Evolutionary conservation across 2,329 filamentous ascomycete species (phyloP).

Genomic region (Calcarisporium arbuscula): DNA sequence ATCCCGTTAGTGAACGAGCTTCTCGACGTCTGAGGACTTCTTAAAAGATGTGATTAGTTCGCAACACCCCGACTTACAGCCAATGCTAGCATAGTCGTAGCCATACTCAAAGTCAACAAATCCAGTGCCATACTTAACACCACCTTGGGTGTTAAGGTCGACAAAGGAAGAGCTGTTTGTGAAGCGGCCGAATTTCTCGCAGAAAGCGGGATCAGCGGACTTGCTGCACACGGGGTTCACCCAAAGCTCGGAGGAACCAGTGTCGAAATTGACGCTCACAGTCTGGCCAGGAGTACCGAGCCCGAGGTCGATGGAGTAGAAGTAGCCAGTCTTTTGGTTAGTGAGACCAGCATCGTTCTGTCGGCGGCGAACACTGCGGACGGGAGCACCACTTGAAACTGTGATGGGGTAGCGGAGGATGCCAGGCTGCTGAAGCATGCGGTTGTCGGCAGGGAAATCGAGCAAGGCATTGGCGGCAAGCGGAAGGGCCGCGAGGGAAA

Average conservation of each 20-base stretch:
- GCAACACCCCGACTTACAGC: constrained; percentile 18
- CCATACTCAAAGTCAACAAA: constrained; percentile 26
- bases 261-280: constrained; percentile 34
- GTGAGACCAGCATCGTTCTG: constrained; percentile 19
- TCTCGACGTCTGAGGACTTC: not conserved
- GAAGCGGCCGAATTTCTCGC: constrained; percentile 22
- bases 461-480: constrained; percentile 16
- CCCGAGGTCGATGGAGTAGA: constrained; percentile 31
- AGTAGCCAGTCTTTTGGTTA: constrained; percentile 23
- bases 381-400: constrained; percentile 19
- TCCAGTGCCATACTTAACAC: constrained; percentile 25
- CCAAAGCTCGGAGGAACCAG: constrained; percentile 35
- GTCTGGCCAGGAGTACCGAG: constrained; percentile 31
- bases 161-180: constrained; percentile 22
- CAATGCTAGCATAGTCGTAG: constrained; percentile 25
- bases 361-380: constrained; percentile 21
- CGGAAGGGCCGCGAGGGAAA: constrained; percentile 21
- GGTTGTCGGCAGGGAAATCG: constrained; percentile 15
- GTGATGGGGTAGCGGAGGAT: constrained; percentile 23
- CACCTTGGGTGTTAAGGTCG: constrained; percentile 17
- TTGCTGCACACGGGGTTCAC: constrained; percentile 33
- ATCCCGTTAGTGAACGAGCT: not conserved
- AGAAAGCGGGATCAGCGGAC: constrained; percentile 20
- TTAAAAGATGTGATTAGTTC: not conserved
- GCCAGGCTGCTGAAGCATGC: constrained; percentile 16